A percentile compares a stretch with the other conserved stretches of the same genome.
Conservation (phyloP, 305 asterid species). For the Solanum chacoense region DNA sequence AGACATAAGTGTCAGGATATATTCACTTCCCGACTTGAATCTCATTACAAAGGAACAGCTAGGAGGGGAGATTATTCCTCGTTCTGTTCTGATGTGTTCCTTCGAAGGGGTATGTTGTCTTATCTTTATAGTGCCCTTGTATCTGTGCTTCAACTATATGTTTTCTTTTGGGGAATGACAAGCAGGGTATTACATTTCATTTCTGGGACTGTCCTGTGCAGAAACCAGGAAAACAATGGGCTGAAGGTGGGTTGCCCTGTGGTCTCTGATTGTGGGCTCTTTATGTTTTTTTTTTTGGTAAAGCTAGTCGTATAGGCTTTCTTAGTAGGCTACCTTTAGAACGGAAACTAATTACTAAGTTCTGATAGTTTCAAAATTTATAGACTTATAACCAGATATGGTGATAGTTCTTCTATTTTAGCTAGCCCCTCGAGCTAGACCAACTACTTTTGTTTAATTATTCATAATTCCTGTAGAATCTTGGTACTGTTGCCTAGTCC, state of each 20-base stretch:
- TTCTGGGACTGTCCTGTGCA: background rate
- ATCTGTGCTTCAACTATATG: background rate
- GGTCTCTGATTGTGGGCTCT: background rate
- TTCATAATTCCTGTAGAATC: background rate
- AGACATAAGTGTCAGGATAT: constrained; percentile 33
- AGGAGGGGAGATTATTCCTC: constrained; percentile 95
- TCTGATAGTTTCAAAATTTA: background rate
- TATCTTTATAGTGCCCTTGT: background rate
- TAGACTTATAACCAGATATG: background rate
- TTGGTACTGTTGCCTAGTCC: background rate
- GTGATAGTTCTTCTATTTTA: background rate
- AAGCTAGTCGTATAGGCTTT: background rate
- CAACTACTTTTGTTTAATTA: background rate
- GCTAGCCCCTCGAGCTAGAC: background rate
- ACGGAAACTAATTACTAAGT: background rate
- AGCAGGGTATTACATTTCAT: background rate
- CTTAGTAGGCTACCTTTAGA: background rate
- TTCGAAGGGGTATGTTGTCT: constrained; percentile 75
- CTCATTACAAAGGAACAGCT: constrained; percentile 42
- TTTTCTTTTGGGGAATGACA: background rate
- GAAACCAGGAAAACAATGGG: background rate
- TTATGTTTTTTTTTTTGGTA: background rate
- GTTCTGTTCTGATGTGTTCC: constrained; percentile 73
- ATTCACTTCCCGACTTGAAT: constrained; percentile 79
- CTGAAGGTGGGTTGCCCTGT: background rate